Evolutionary conservation across 129 eudicot genomes (phyloP).

Genomic region (Flaveria ramosissima): DNA sequence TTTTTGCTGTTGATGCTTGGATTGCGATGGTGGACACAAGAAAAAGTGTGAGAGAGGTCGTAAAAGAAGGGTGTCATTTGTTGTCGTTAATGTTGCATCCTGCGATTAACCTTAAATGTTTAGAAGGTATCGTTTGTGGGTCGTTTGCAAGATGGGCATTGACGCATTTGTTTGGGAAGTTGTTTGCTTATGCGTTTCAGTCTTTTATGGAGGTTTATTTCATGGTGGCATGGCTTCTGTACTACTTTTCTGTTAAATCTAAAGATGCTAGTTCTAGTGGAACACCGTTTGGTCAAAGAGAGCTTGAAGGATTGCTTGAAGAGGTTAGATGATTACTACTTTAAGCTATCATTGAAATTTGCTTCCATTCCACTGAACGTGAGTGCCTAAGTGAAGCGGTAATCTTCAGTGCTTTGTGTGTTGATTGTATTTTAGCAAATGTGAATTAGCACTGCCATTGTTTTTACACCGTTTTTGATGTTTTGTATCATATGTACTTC

Average conservation of each 20-base stretch:
- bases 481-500: constrained; percentile 68
- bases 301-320: constrained; percentile 72
- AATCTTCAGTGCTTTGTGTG: constrained; percentile 54
- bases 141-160: constrained; percentile 66
- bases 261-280: constrained; percentile 69
- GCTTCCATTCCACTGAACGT: constrained; percentile 30
- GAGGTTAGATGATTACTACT: constrained; percentile 52
- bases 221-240: constrained; percentile 88
- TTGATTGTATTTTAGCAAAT: constrained; percentile 44
- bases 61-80: constrained; percentile 84
- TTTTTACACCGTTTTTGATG: constrained; percentile 46
- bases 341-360: constrained; percentile 21
- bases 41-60: constrained; percentile 81
- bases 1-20: constrained; percentile 92
- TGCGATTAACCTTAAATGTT: constrained; percentile 67
- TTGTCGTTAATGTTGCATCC: constrained; percentile 63
- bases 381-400: constrained; percentile 38
- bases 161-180: constrained; percentile 55
- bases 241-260: constrained; percentile 73
- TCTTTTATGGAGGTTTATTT: constrained; percentile 84
- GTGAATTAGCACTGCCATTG: constrained; percentile 63
- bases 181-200: constrained; percentile 65
- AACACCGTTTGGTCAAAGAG: constrained; percentile 74
- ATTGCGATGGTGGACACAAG: constrained; percentile 79
- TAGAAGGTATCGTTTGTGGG: constrained; percentile 82